These are phyloP conservation scores for Hygrocybe coccinea DNA, from an alignment of 768 basidiomycete species.

Conservation along the genomic window DNA sequence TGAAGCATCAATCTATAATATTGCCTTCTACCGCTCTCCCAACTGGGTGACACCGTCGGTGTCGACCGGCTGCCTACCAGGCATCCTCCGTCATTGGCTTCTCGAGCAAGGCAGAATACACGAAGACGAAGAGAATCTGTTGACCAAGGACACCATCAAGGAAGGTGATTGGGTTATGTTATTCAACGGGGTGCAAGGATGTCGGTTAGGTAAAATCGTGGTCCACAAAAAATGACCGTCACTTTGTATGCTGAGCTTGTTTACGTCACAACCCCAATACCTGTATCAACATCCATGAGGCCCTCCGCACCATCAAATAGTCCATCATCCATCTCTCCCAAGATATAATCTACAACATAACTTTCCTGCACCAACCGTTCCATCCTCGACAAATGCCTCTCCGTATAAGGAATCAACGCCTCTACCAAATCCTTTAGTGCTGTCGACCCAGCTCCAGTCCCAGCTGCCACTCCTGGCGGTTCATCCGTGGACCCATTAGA, in stretches of 20 bases:
- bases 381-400: conserved; percentile 81
- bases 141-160: conserved; percentile 41
- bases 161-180: conserved; percentile 63
- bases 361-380: conserved; percentile 90
- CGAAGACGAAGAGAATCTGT: conserved; percentile 42
- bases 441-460: conserved; percentile 24
- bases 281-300: conserved; percentile 40
- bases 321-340: conserved; percentile 84
- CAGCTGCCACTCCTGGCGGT: conserved; percentile 5
- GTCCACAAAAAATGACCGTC: background rate
- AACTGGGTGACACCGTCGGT: conserved; percentile 65
- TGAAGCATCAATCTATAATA: conserved; percentile 67
- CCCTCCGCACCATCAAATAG: conserved; percentile 48
- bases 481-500: conserved; percentile 14
- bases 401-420: conserved; percentile 88
- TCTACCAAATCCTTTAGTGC: conserved; percentile 74
- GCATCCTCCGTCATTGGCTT: conserved; percentile 66
- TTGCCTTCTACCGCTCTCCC: conserved; percentile 55
- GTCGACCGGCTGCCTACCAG: conserved; percentile 63
- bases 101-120: conserved; percentile 53
- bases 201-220: conserved; percentile 50
- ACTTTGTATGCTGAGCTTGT: background rate
- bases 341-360: conserved; percentile 87
- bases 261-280: conserved; percentile 6
- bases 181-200: conserved; percentile 70